Evolutionary conservation across 2,329 filamentous ascomycete species (phyloP), one percentile per base, ranked within the genome.

Genomic region (Colletotrichum sp.): DNA sequence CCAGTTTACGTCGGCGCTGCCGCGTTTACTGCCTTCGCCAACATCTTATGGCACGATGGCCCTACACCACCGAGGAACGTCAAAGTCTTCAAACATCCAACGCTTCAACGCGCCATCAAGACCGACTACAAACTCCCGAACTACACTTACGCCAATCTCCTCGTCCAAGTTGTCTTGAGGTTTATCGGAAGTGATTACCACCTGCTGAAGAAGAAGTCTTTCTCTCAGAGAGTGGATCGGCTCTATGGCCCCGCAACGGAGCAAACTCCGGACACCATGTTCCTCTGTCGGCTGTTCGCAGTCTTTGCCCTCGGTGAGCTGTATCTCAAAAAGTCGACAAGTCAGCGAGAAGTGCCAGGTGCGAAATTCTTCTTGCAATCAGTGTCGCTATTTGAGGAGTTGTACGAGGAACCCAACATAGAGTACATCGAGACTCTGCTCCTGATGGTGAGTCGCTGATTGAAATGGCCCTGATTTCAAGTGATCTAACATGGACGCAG

Each of bases 261-360:
- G 6, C 79, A 79, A 10, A 79, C 78, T 55, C 82, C 55, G 18
- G 84, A 67, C 0, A 71, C 73, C 4, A 34, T 82, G 1, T 86
- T 85, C 79, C 79, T 87, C 13, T 87, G 86, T 79, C 87, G 87
- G 59, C 86, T 87, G 57, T 88, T 86, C 59, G 84, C 84, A 0
- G 77, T 88, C 10, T 87, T 88, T 80, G 85, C 85, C 0, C 81
- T 88, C 55, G 87, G 87, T 0, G 86, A 88, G 66, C 85, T 86
- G 4, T 88, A 88, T 32, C 72, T 86, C 86, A 0, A 85, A 85
- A 65, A 79, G 85, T 2, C 83, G 84, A 3, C 79, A 79, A 0
- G 78, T 80, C 0, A 81, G 78, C 74, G 83, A 73, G 78, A 83
- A 71, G 85, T 88, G 1, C 86, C 87, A 0, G 87, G 87, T 1